Evolutionary conservation across 441 rosid species (phyloP), one percentile per base, ranked within the genome.

Genomic region (Macaranga tanarius): DNA sequence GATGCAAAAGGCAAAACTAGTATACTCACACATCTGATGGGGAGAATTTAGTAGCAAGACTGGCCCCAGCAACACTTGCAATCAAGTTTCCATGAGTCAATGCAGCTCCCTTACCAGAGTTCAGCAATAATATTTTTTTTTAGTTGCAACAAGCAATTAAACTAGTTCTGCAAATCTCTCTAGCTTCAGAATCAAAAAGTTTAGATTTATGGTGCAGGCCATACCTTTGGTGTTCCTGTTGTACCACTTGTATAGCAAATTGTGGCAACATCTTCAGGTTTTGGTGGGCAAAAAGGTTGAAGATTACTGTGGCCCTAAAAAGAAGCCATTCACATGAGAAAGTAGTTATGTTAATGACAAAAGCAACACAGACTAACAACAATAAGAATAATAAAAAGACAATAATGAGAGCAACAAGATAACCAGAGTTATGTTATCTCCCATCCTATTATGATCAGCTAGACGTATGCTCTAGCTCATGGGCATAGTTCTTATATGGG

Each of bases 241-340:
- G 99, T 96, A 70, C 99, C 99, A 77, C 99, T 95, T 34, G 99
- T 95, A 77, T 95, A 95, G 85, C 99, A 95, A 77, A 96, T 83
- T 60, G 97, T 96, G 69, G 99, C 99, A 76, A 89, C 69, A 79
- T 92, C 97, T 67, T 92, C 97, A 20, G 97, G 88, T 73, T 86
- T 90, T 38, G 99, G 98, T 22, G 97, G 92, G 76, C 69, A 75
- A 82, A 93, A 96, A 16, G 83, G 90, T 74, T 90, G 99, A 71
- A 89, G 89, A 79, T 76, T 86, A 84, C 97, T 86, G 76, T 83
- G 81, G 80, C 99, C 99, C 99, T 96, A 86, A 78, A 81, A 85
- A 80, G 63, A 66, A 76, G 73, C 63, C 76, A 78, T 69, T 75
- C 75, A 67, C 81, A 79, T 73, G 73, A 78, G 81, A 58, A 74